Percentiles rank a stretch among this genome's conserved stretches.
Conservation (phyloP, 2,329 filamentous ascomycete species). For the Coleophoma eucalyptorum region DNA sequence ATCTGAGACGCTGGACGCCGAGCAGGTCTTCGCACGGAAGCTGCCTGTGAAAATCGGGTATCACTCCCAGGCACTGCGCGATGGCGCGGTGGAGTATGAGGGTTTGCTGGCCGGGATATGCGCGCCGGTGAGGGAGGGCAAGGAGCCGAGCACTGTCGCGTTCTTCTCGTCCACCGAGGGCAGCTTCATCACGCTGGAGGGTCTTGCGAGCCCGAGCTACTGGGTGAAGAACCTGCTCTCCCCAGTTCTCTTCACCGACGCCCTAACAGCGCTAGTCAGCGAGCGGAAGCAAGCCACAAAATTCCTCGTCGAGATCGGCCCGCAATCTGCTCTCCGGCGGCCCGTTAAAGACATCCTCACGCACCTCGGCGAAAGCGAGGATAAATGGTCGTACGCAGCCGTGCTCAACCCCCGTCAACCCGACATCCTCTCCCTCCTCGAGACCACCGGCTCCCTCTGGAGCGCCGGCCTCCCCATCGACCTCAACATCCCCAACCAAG, state of each 20-base stretch:
- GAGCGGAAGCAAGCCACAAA: conserved; percentile 1
- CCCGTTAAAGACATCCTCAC: conserved; percentile 14
- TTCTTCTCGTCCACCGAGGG: conserved; percentile 2
- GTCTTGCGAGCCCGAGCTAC: conserved; percentile 29
- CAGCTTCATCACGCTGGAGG: background rate
- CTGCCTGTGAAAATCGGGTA: conserved; percentile 17
- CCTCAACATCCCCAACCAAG: background rate
- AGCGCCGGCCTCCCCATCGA: background rate
- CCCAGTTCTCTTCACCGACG: conserved; percentile 36
- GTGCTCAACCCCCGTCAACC: conserved; percentile 1
- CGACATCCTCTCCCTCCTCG: background rate
- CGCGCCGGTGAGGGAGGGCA: background rate
- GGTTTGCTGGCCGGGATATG: background rate
- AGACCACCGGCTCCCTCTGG: conserved; percentile 2
- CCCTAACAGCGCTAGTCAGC: conserved; percentile 19
- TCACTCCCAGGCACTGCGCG: conserved; percentile 18
- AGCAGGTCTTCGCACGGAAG: conserved; percentile 11
- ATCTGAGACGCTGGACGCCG: conserved; percentile 9
- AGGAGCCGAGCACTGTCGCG: background rate
- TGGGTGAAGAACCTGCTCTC: conserved; percentile 40
- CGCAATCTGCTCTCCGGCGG: conserved; percentile 25
- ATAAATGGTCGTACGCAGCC: conserved; percentile 2
- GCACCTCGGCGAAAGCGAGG: background rate
- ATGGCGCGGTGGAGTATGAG: conserved; percentile 6
- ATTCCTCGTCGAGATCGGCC: conserved; percentile 23